Base-by-base conservation (phyloP, 1,139 yeast species). In the Fermentozyma sake region DNA sequence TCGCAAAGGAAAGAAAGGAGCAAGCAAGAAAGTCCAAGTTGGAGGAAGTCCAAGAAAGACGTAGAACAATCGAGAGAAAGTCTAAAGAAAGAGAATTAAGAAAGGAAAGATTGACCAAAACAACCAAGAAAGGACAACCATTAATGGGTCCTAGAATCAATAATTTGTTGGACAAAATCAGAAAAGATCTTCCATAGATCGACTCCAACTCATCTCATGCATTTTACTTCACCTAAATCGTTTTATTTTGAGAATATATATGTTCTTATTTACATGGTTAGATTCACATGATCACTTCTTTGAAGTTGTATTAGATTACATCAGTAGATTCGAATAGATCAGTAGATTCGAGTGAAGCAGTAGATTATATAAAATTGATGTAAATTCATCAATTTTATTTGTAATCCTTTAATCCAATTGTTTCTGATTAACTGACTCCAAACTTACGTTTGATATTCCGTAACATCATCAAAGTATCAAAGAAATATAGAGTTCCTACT, bases 121-220 rank as follows among this genome's bases (percentile, higher is more conserved):
- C 65, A 34, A 87, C 95, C 2, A 66, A 66, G 38, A 54, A 66
- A 5, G 96, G 97, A 1, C 97, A 89, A 52, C 96, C 96, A 2
- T 55, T 75, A 27, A 85, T 89, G 94, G 96, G 86, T 0, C 93
- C 96, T 7, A 72, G 95, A 50, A 85, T 89, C 34, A 81, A 77
- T 34, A 74, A 78, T 41, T 61, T 89, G 23, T 63, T 89, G 30
- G 94, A 83, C 32, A 85, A 86, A 54, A 84, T 89, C 37, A 75
- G 72, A 44, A 64, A 61, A 28, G 77, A 76, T 36, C 44, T 39
- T 28, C 22, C 35, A 23, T 36, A 29, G 18, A 11, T n/a, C n/a
- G n/a, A n/a, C n/a, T n/a, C n/a, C n/a, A n/a, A n/a, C n/a, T n/a
- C n/a, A n/a, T n/a, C n/a, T n/a, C n/a, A n/a, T n/a, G 14, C 20